These are phyloP conservation scores for Austroboletus olivaceoglutinosus DNA, from an alignment of 1,284 basidiomycete species.

Conservation along the genomic window DNA sequence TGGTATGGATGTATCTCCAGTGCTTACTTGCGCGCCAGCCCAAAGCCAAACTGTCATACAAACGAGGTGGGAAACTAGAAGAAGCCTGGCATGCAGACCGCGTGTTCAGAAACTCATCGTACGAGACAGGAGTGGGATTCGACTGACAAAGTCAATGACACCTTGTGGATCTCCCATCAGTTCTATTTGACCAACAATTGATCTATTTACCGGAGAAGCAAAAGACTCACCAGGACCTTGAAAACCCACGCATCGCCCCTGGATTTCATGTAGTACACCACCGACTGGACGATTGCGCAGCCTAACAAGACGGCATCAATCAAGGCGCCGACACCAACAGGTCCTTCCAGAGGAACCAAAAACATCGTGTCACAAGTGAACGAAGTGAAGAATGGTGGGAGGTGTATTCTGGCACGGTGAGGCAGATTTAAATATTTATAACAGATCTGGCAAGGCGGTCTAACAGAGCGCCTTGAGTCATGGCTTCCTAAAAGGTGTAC, in stretches of 20 bases:
- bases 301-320: conserved; percentile 25
- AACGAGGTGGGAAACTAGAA: conserved; percentile 18
- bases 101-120: conserved; percentile 8
- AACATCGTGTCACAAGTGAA: conserved; percentile 1
- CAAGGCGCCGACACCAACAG: conserved; percentile 22
- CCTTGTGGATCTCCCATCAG: conserved; percentile 14
- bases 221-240: conserved; percentile 18
- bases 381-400: background rate
- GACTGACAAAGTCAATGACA: conserved; percentile 22
- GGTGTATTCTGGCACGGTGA: background rate
- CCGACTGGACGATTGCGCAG: conserved; percentile 25
- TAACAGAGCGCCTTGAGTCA: conserved; percentile 12
- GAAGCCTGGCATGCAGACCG: conserved; percentile 7
- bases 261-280: conserved; percentile 25
- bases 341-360: conserved; percentile 28
- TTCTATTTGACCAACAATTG: background rate
- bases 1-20: conserved; percentile 4
- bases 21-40: conserved; percentile 6
- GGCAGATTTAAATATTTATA: conserved; percentile 13
- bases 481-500: conserved; percentile 5
- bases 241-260: conserved; percentile 9
- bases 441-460: background rate
- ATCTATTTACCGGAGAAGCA: background rate
- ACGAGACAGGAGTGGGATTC: background rate
- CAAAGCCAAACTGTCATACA: conserved; percentile 22